A percentile compares a stretch with the other conserved stretches of the same genome.
Evolutionary conservation across 2,329 filamentous ascomycete genomes (phyloP).

Genomic region (Scytalidium sp.): DNA sequence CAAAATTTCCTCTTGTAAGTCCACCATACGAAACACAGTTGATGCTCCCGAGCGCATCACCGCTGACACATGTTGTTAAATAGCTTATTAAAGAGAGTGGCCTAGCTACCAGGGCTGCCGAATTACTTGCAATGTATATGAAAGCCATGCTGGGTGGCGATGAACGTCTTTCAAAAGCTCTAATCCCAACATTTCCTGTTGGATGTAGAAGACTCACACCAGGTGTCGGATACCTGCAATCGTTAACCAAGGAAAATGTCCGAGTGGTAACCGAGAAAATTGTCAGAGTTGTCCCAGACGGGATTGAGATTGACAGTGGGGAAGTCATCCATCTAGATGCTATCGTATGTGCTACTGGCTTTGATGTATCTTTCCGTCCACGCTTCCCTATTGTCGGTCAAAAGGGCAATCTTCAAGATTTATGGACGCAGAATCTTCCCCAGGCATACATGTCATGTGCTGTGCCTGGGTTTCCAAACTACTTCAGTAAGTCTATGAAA

Average conservation of each 20-base stretch:
- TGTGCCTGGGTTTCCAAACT: slow-evolving; percentile 27
- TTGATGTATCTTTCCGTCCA: slow-evolving; percentile 38
- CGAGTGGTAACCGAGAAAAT: slow-evolving; percentile 30
- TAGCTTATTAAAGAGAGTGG: slow-evolving; percentile 5
- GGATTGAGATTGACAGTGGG: slow-evolving; percentile 25
- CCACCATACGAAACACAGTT: background rate
- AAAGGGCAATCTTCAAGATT: slow-evolving; percentile 13
- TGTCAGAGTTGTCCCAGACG: slow-evolving; percentile 23
- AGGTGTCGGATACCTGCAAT: slow-evolving; percentile 33
- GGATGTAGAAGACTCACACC: slow-evolving; percentile 29
- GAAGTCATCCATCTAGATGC: slow-evolving; percentile 42
- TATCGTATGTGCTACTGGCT: slow-evolving; percentile 57
- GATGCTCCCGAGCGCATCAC: background rate
- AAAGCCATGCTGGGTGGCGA: slow-evolving; percentile 43
- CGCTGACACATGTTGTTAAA: background rate
- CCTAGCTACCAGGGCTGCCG: background rate
- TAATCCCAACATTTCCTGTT: slow-evolving; percentile 20
- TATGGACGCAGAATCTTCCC: slow-evolving; percentile 23
- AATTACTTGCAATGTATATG: slow-evolving; percentile 38
- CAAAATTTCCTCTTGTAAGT: slow-evolving; percentile 39
- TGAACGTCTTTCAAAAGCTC: slow-evolving; percentile 44
- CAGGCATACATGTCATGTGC: slow-evolving; percentile 30
- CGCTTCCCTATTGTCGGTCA: background rate
- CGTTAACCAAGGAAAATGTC: slow-evolving; percentile 28
- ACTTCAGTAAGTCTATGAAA: slow-evolving; percentile 15